Conservation (phyloP, 352 stramenopile genomes). For the Pythium guiyangense region DNA sequence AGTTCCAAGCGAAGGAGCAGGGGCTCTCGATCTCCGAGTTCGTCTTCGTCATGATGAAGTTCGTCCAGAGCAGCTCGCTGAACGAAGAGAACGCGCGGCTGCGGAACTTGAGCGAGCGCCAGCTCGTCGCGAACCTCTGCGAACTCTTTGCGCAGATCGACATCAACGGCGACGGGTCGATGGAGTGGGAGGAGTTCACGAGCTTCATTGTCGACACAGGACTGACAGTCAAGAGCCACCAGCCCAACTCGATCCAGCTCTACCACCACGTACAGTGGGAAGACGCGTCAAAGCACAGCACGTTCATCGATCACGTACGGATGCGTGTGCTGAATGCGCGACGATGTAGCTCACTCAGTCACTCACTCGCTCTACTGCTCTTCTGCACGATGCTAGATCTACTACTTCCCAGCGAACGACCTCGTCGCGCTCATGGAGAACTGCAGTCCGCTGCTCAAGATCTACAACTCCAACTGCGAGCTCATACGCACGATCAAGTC, state of each 20-base stretch:
- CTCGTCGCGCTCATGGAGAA: slow-evolving; percentile 70
- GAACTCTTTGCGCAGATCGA: slow-evolving; percentile 91
- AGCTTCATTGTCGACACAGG: slow-evolving; percentile 89
- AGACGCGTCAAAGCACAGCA: slow-evolving; percentile 84
- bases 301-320: slow-evolving; percentile 65
- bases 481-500: slow-evolving; percentile 55
- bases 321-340: neutral
- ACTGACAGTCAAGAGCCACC: slow-evolving; percentile 73
- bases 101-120: slow-evolving; percentile 53
- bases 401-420: slow-evolving; percentile 79
- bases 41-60: slow-evolving; percentile 84
- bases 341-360: no score
- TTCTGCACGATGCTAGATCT: slow-evolving; percentile 33
- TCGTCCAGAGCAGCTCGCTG: slow-evolving; percentile 50
- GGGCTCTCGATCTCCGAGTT: slow-evolving; percentile 83
- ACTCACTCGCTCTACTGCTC: neutral
- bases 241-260: slow-evolving; percentile 84
- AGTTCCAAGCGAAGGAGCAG: slow-evolving; percentile 82
- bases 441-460: slow-evolving; percentile 67
- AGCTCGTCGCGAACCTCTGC: slow-evolving; percentile 82
- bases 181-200: slow-evolving; percentile 92
- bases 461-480: slow-evolving; percentile 82
- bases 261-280: slow-evolving; percentile 79
- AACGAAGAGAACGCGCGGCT: slow-evolving; percentile 65
- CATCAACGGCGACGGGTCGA: slow-evolving; percentile 88